phyloP scores from a whole-genome alignment of 345 rosid genomes.

The Syzygium aromaticum region DNA sequence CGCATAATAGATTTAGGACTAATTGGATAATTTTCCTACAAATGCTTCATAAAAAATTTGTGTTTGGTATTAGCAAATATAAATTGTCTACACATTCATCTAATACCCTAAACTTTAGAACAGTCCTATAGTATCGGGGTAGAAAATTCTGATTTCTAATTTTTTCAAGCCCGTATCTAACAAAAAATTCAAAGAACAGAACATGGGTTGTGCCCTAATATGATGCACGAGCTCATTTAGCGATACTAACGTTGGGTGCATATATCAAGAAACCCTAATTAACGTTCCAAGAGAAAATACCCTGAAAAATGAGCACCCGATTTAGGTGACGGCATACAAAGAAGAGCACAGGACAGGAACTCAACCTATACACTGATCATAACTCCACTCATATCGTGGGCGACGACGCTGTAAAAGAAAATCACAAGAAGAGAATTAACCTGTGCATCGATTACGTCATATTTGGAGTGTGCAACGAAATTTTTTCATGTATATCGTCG shows the following conservation, averaged over 20 bases:
- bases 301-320: not conserved
- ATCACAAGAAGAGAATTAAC: not conserved
- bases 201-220: not conserved
- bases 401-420: not conserved
- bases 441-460: not conserved
- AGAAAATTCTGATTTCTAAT: not conserved
- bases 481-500: not conserved
- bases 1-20: not conserved
- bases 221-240: not conserved
- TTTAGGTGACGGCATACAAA: not conserved
- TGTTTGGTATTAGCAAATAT: not conserved
- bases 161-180: not conserved
- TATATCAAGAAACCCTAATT: not conserved
- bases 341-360: not conserved
- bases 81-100: not conserved
- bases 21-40: not conserved
- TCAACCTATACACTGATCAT: not conserved
- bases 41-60: not conserved
- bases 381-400: not conserved
- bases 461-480: not conserved
- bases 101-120: not conserved
- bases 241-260: not conserved
- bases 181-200: not conserved
- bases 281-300: not conserved
- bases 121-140: not conserved